Percentiles rank a stretch among this genome's conserved stretches.
Evolutionary conservation across 2,329 filamentous ascomycete genomes (phyloP).

Genomic region (Ophiosphaerella narmari): DNA sequence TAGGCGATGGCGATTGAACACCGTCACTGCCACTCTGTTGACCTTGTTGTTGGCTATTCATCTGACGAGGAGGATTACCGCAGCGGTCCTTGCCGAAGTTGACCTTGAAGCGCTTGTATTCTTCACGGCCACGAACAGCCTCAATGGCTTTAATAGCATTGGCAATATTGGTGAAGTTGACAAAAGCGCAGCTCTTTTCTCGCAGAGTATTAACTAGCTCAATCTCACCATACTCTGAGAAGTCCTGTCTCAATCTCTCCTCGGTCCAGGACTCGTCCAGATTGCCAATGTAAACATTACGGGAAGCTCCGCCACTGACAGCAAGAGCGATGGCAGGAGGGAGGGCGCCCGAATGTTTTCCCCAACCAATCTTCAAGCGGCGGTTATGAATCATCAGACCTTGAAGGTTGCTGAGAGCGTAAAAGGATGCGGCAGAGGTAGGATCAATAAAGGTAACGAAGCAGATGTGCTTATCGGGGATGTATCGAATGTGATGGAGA

Average conservation of each 20-base stretch:
- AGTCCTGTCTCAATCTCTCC: conserved; percentile 92
- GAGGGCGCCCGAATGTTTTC: conserved; percentile 95
- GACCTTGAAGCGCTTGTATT: conserved; percentile 98
- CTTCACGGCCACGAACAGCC: conserved; percentile 89
- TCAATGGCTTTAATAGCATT: conserved; percentile 99
- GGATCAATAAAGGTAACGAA: conserved; percentile 99
- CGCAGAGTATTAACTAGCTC: conserved; percentile 95
- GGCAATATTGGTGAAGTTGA: conserved; percentile 99
- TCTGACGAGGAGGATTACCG: conserved; percentile 91
- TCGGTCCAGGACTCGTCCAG: conserved; percentile 97
- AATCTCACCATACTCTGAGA: conserved; percentile 96
- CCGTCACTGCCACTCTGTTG: conserved; percentile 69
- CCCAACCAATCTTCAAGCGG: conserved; percentile 97
- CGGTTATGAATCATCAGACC: conserved; percentile 99
- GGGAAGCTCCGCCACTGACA: conserved; percentile 94
- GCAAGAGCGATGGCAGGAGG: conserved; percentile 94
- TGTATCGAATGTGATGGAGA: conserved; percentile 97
- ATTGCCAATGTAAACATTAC: conserved; percentile 98
- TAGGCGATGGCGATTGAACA: conserved; percentile 59
- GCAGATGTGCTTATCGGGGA: conserved; percentile 99
- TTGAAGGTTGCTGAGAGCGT: conserved; percentile 94
- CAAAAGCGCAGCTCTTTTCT: conserved; percentile 99
- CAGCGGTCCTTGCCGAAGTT: conserved; percentile 99
- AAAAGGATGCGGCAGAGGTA: conserved; percentile 96
- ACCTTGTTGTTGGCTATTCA: conserved; percentile 64